Conservation (phyloP, 169 alveolate species). For the Plasmodium adleri region DNA sequence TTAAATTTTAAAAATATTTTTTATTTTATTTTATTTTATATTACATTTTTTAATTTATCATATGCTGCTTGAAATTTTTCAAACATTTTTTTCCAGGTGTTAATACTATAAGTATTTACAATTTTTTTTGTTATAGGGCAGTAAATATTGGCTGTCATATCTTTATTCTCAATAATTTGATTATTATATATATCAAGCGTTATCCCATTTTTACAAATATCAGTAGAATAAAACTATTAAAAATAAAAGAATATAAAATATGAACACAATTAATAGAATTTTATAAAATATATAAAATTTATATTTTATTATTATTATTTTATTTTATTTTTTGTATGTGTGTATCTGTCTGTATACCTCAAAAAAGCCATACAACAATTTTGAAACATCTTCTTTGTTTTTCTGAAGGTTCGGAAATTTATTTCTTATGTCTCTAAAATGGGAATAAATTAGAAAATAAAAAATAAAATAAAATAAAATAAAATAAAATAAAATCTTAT, state of each 20-base stretch:
- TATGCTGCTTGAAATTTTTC: constrained; percentile 66
- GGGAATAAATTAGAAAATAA: neutral
- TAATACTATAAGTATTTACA: constrained; percentile 68
- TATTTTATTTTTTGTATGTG: constrained; percentile 2
- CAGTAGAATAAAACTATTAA: constrained; percentile 47
- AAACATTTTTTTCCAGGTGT: constrained; percentile 66
- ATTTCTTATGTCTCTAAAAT: constrained; percentile 34
- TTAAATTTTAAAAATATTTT: neutral
- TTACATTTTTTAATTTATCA: constrained; percentile 43
- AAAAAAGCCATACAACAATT: constrained; percentile 65
- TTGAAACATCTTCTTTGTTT: constrained; percentile 64
- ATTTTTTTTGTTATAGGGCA: constrained; percentile 72
- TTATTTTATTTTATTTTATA: neutral
- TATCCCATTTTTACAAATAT: constrained; percentile 50
- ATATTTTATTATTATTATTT: constrained; percentile 3
- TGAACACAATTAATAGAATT: neutral
- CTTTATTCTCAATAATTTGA: constrained; percentile 71
- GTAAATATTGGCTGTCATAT: constrained; percentile 70
- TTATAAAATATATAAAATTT: neutral
- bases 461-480: neutral
- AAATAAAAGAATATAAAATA: constrained; percentile 1
- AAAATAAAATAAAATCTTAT: neutral
- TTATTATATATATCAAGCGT: constrained; percentile 61
- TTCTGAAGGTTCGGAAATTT: constrained; percentile 19
- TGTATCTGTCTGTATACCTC: constrained; percentile 12